phyloP scores from a whole-genome alignment of 768 basidiomycete genomes.

The Tricholoma sp. region DNA sequence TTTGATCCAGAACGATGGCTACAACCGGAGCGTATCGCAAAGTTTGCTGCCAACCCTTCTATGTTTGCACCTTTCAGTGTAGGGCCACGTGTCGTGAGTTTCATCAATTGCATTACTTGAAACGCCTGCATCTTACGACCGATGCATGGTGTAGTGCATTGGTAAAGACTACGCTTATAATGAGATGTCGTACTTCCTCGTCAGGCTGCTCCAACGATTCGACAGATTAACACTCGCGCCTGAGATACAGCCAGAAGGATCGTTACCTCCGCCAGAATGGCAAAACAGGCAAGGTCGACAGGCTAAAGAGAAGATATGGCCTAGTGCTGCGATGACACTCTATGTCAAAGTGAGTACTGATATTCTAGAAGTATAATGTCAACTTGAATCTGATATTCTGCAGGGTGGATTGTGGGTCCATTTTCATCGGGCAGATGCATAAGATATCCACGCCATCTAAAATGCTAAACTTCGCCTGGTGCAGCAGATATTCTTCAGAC shows the following conservation, averaged over 20 bases:
- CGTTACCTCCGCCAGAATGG: slow-evolving; percentile 62
- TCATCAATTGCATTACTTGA: not conserved
- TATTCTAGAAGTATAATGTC: slow-evolving; percentile 4
- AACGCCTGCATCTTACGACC: not conserved
- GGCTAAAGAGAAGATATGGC: slow-evolving; percentile 54
- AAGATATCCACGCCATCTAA: not conserved
- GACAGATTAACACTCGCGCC: slow-evolving; percentile 53
- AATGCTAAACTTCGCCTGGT: not conserved
- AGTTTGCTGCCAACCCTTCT: slow-evolving; percentile 52
- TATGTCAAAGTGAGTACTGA: slow-evolving; percentile 52
- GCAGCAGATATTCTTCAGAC: too few species aligned
- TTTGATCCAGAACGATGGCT: slow-evolving; percentile 82
- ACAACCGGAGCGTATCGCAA: slow-evolving; percentile 45
- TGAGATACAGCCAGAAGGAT: slow-evolving; percentile 57
- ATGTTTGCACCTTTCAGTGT: slow-evolving; percentile 75
- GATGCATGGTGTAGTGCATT: slow-evolving; percentile 42
- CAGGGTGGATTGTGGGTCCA: slow-evolving; percentile 61
- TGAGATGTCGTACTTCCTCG: slow-evolving; percentile 70
- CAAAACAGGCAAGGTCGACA: slow-evolving; percentile 42
- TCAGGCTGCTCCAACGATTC: slow-evolving; percentile 61
- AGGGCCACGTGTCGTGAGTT: slow-evolving; percentile 52
- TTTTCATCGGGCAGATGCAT: slow-evolving; percentile 27
- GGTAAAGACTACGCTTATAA: slow-evolving; percentile 76
- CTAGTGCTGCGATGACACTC: slow-evolving; percentile 57
- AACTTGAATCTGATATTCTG: not conserved